Evolutionary conservation across 352 stramenopile species (phyloP).

Genomic region (Pilasporangium apinafurcum): DNA sequence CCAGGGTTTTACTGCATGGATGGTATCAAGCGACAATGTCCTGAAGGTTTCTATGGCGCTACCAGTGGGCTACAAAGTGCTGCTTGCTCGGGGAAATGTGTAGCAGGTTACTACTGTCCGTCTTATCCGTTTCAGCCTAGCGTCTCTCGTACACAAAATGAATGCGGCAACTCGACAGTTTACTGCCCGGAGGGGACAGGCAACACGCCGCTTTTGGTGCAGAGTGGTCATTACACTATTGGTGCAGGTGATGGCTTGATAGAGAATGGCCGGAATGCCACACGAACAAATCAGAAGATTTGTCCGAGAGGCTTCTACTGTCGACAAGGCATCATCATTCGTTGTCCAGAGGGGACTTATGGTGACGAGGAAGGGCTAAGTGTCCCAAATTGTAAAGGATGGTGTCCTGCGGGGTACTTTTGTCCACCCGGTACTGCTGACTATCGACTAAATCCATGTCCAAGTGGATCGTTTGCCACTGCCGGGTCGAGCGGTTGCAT

Average conservation of each 20-base stretch:
- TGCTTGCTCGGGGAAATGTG: slow-evolving; percentile 54
- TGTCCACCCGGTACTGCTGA: slow-evolving; percentile 55
- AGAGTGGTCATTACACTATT: slow-evolving; percentile 45
- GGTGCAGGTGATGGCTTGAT: slow-evolving; percentile 24
- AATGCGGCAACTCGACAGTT: slow-evolving; percentile 38
- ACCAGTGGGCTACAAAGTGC: slow-evolving; percentile 21
- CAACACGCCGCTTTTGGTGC: slow-evolving; percentile 32
- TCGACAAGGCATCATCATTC: slow-evolving; percentile 51
- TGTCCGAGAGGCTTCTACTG: slow-evolving; percentile 74
- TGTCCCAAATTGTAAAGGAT: slow-evolving; percentile 41
- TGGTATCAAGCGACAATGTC: slow-evolving; percentile 67
- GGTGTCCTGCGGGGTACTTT: slow-evolving; percentile 61
- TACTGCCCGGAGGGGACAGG: slow-evolving; percentile 58
- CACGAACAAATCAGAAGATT: slow-evolving; percentile 32
- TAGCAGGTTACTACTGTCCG: slow-evolving; percentile 65
- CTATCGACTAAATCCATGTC: slow-evolving; percentile 31
- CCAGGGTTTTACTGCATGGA: slow-evolving; percentile 63
- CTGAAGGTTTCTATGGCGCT: slow-evolving; percentile 65
- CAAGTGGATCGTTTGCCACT: slow-evolving; percentile 31
- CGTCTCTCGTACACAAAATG: slow-evolving; percentile 26
- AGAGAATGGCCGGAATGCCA: slow-evolving; percentile 41
- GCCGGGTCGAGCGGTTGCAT: slow-evolving; percentile 39
- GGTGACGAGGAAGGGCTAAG: slow-evolving; percentile 42
- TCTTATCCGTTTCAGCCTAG: slow-evolving; percentile 41
- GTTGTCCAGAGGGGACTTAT: slow-evolving; percentile 63